A percentile compares a stretch with the other conserved stretches of the same genome.
Conservation (phyloP, 1,139 yeast species). For the Kazachstania sp. region DNA sequence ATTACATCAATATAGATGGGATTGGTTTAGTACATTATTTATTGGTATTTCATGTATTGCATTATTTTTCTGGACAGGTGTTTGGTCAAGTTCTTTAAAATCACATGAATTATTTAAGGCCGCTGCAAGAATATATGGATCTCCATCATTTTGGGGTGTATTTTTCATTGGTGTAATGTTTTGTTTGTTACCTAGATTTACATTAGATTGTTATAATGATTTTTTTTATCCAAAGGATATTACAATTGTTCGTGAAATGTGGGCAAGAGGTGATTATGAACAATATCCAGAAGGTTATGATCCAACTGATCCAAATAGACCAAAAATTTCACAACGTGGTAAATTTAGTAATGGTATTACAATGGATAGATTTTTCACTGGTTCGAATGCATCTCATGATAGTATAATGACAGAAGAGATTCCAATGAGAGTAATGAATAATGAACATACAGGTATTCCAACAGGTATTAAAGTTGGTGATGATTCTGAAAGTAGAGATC, state of each 20-base stretch:
- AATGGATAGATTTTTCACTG: slow-evolving; percentile 4
- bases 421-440: slow-evolving; percentile 27
- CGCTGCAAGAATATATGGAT: slow-evolving; percentile 66
- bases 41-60: slow-evolving; percentile 56
- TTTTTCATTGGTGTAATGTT: slow-evolving; percentile 59
- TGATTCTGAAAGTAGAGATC: slow-evolving; percentile 1
- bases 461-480: slow-evolving; percentile 8
- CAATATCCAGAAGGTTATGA: slow-evolving; percentile 52
- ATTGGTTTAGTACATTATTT: slow-evolving; percentile 67
- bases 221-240: slow-evolving; percentile 66
- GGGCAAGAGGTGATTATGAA: slow-evolving; percentile 49
- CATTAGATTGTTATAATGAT: slow-evolving; percentile 54
- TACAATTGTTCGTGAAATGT: slow-evolving; percentile 79
- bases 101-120: slow-evolving; percentile 70
- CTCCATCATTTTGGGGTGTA: slow-evolving; percentile 75
- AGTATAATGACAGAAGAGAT: slow-evolving; percentile 27
- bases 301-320: slow-evolving; percentile 50
- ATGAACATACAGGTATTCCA: slow-evolving; percentile 20
- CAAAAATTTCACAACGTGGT: slow-evolving; percentile 23
- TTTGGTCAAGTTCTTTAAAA: slow-evolving; percentile 60
- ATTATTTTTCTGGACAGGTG: slow-evolving; percentile 81
- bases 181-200: slow-evolving; percentile 71
- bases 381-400: slow-evolving; percentile 17
- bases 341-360: slow-evolving; percentile 11
- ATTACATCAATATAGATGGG: slow-evolving; percentile 88